A percentile compares a stretch with the other conserved stretches of the same genome.
Conservation (phyloP, 306 rosid genomes). For the Rosa multiflora region DNA sequence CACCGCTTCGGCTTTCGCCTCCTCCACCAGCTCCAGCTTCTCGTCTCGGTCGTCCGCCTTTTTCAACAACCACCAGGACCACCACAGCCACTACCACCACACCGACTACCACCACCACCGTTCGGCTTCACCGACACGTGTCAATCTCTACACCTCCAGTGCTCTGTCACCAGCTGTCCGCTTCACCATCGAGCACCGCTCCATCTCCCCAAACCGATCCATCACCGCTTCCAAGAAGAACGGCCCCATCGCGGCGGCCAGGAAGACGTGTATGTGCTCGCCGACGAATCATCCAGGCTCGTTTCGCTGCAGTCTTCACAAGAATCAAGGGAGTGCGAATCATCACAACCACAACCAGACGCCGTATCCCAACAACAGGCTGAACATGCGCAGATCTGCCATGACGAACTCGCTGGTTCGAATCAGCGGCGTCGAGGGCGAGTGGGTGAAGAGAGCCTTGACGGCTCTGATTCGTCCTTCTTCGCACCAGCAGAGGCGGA, state of each 20-base stretch:
- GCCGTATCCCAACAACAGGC: slow-evolving; percentile 53
- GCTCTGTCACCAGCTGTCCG: slow-evolving; percentile 56
- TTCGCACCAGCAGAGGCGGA: slow-evolving; percentile 79
- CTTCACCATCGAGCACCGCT: slow-evolving; percentile 72
- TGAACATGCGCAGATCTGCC: slow-evolving; percentile 93
- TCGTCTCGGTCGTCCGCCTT: slow-evolving; percentile 52
- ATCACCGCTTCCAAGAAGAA: slow-evolving; percentile 56
- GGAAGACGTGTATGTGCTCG: slow-evolving; percentile 87
- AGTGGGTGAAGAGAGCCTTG: slow-evolving; percentile 85
- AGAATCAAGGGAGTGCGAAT: slow-evolving; percentile 25
- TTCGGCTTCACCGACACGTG: slow-evolving; percentile 83
- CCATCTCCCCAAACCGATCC: slow-evolving; percentile 77
- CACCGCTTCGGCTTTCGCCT: slow-evolving; percentile 67
- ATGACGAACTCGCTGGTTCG: slow-evolving; percentile 92
- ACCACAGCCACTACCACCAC: slow-evolving; percentile 21
- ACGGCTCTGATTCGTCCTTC: slow-evolving; percentile 88
- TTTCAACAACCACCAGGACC: slow-evolving; percentile 30
- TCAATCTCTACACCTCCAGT: slow-evolving; percentile 47
- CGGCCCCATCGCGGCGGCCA: slow-evolving; percentile 52
- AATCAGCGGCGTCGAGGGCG: slow-evolving; percentile 93
- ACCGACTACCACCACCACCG: slow-evolving; percentile 48
- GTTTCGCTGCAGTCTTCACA: slow-evolving; percentile 88
- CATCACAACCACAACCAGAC: slow-evolving; percentile 16
- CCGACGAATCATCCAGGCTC: slow-evolving; percentile 93
- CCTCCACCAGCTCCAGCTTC: slow-evolving; percentile 63